A percentile compares a stretch with the other conserved stretches of the same genome.
phyloP scores from a whole-genome alignment of 495 filamentous ascomycete genomes.

The Xylaria flabelliformis region DNA sequence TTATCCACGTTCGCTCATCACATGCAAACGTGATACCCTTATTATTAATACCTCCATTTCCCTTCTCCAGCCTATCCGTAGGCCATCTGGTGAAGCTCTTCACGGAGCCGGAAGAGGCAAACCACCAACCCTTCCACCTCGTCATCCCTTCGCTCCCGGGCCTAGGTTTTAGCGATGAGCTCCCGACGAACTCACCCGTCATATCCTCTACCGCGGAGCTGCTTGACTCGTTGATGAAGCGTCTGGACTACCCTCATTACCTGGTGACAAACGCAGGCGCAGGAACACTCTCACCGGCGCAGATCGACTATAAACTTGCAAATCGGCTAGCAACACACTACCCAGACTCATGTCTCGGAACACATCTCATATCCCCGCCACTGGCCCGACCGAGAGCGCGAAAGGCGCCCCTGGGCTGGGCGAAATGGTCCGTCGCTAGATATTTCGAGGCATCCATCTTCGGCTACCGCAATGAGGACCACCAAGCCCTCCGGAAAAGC shows the following conservation, averaged over 20 bases:
- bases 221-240: constrained; percentile 69
- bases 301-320: constrained; percentile 62
- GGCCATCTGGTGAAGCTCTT: constrained; percentile 67
- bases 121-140: constrained; percentile 67
- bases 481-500: constrained; percentile 36
- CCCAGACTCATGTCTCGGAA: constrained; percentile 61
- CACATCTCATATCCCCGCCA: constrained; percentile 64
- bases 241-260: constrained; percentile 71
- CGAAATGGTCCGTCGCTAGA: constrained; percentile 51
- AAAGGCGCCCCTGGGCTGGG: constrained; percentile 46
- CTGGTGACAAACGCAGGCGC: constrained; percentile 53
- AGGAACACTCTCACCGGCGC: constrained; percentile 43
- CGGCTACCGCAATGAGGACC: constrained; percentile 52
- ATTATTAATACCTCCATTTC: constrained; percentile 71
- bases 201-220: constrained; percentile 63
- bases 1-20: constrained; percentile 62
- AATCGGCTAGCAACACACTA: constrained; percentile 61
- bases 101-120: constrained; percentile 49
- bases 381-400: constrained; percentile 42
- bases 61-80: constrained; percentile 72
- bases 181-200: constrained; percentile 63
- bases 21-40: constrained; percentile 61
- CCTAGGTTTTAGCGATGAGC: constrained; percentile 69
- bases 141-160: constrained; percentile 76
- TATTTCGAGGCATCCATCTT: constrained; percentile 47